Conservation (phyloP, 495 filamentous ascomycete genomes). For the Penicillium taxi region DNA sequence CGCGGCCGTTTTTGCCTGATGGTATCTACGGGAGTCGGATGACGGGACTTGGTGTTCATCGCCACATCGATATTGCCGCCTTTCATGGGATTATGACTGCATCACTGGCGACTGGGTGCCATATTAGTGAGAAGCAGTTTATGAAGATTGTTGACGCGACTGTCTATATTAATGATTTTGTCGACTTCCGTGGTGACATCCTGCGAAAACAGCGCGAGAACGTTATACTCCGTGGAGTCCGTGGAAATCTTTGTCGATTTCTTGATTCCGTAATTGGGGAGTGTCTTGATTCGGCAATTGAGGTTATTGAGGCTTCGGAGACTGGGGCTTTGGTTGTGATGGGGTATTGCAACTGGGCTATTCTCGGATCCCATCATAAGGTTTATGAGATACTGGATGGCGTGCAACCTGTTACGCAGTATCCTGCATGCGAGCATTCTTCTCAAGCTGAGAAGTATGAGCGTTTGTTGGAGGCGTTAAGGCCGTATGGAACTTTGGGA, state of each 20-base stretch:
- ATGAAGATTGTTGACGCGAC: slow-evolving; percentile 5
- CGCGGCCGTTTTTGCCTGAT: slow-evolving; percentile 1
- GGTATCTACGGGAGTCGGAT: slow-evolving; percentile 17
- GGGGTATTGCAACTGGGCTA: slow-evolving; percentile 20
- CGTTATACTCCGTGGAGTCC: slow-evolving; percentile 13
- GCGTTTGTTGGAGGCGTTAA: slow-evolving; percentile 9
- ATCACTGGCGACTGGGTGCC: slow-evolving; percentile 10
- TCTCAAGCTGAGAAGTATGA: slow-evolving; percentile 7
- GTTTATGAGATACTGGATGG: slow-evolving; percentile 13
- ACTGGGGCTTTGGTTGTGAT: slow-evolving; percentile 9
- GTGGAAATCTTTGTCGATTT: slow-evolving; percentile 11
- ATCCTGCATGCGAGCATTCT: slow-evolving; percentile 4
- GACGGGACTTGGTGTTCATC: slow-evolving; percentile 9
- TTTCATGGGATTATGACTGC: slow-evolving; percentile 8
- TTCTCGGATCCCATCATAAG: slow-evolving; percentile 20
- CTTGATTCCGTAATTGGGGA: slow-evolving; percentile 8
- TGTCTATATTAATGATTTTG: slow-evolving; percentile 14
- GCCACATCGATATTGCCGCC: slow-evolving; percentile 12
- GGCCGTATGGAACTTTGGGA: slow-evolving; percentile 13
- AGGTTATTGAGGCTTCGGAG: slow-evolving; percentile 3
- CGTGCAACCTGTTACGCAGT: background rate
- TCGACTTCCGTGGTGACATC: slow-evolving; percentile 16
- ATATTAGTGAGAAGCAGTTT: slow-evolving; percentile 2
- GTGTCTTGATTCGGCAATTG: slow-evolving; percentile 3
- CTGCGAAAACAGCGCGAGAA: slow-evolving; percentile 18